phyloP scores from a whole-genome alignment of 2,329 filamentous ascomycete species.

The Xylariaceae sp. region DNA sequence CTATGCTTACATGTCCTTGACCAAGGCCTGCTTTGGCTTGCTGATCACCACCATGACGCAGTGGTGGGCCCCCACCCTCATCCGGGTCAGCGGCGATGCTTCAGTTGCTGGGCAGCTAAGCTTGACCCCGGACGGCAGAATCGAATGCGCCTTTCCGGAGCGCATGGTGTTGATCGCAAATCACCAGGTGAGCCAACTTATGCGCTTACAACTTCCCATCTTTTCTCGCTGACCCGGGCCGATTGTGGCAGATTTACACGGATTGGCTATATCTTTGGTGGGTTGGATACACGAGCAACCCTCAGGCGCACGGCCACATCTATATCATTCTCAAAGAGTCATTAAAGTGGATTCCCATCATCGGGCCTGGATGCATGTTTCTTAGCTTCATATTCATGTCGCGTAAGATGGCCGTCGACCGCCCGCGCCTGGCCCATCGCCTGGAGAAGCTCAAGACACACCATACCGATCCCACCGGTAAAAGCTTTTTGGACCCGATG shows the following conservation, averaged over 20 bases:
- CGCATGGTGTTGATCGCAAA: constrained; percentile 81
- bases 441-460: constrained; percentile 62
- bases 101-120: constrained; percentile 72
- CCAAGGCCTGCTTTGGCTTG: constrained; percentile 78
- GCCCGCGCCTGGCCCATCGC: constrained; percentile 68
- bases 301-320: constrained; percentile 76
- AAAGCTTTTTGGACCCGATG: constrained; percentile 68
- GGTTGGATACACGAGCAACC: constrained; percentile 75
- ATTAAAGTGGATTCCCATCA: constrained; percentile 72
- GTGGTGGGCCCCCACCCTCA: constrained; percentile 80
- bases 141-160: constrained; percentile 77
- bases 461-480: constrained; percentile 51
- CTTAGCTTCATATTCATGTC: constrained; percentile 89
- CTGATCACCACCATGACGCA: constrained; percentile 75
- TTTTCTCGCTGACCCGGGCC: constrained; percentile 20
- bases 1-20: constrained; percentile 82
- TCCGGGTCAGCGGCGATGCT: constrained; percentile 78
- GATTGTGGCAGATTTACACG: constrained; percentile 62
- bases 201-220: constrained; percentile 1
- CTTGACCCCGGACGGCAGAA: constrained; percentile 64
- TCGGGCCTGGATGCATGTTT: constrained; percentile 79
- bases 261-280: constrained; percentile 94
- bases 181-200: constrained; percentile 58
- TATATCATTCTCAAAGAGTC: constrained; percentile 91
- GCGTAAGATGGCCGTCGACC: constrained; percentile 81